Conservation (phyloP, 2,329 filamentous ascomycete genomes). For the Xylariaceae sp. region DNA sequence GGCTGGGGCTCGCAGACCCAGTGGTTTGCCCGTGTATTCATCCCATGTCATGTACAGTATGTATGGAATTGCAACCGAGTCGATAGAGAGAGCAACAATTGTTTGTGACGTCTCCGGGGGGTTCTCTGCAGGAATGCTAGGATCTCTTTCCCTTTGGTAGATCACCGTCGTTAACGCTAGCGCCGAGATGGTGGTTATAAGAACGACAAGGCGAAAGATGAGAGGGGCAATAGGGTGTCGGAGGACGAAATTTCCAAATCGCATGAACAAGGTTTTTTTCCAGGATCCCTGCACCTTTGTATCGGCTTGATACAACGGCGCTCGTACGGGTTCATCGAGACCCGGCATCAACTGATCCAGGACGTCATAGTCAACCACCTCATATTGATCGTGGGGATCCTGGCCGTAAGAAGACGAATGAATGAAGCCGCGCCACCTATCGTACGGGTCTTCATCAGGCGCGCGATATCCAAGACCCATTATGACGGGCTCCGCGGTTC, state of each 20-base stretch:
- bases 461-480: slow-evolving; percentile 46
- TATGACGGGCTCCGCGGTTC: slow-evolving; percentile 56
- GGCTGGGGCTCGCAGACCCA: slow-evolving; percentile 77
- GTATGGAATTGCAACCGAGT: slow-evolving; percentile 84
- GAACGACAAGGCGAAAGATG: slow-evolving; percentile 74
- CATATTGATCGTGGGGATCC: slow-evolving; percentile 43
- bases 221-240: slow-evolving; percentile 83
- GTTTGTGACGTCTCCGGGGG: slow-evolving; percentile 66
- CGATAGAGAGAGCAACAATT: slow-evolving; percentile 83
- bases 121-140: slow-evolving; percentile 34
- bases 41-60: slow-evolving; percentile 92
- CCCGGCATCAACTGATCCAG: slow-evolving; percentile 36
- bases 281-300: slow-evolving; percentile 34
- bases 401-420: slow-evolving; percentile 51
- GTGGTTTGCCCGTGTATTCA: slow-evolving; percentile 89
- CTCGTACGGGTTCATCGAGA: slow-evolving; percentile 38
- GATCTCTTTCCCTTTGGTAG: slow-evolving; percentile 52
- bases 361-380: slow-evolving; percentile 44
- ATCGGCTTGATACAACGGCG: slow-evolving; percentile 39
- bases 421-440: slow-evolving; percentile 52
- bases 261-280: slow-evolving; percentile 42
- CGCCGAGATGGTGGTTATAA: slow-evolving; percentile 76
- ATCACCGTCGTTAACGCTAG: slow-evolving; percentile 75
- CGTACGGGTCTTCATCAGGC: slow-evolving; percentile 38
- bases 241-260: slow-evolving; percentile 65